These are phyloP conservation scores for Capsicum pubescens DNA, from an alignment of 257 asterid species.

Conservation along the genomic window DNA sequence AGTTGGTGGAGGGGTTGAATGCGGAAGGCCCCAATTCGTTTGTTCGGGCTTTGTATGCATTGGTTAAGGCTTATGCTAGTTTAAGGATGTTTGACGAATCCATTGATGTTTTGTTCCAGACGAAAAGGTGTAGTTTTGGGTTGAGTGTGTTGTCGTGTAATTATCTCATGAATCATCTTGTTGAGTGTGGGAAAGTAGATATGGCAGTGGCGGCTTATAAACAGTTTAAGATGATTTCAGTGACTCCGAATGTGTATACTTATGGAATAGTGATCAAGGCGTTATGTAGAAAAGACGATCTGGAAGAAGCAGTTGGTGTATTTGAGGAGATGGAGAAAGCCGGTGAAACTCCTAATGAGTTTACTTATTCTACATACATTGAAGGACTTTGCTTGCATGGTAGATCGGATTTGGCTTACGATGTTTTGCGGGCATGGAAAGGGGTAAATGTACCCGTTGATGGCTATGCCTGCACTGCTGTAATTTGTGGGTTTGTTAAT, in stretches of 20 bases:
- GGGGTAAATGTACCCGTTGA: conserved; percentile 41
- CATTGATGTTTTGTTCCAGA: conserved; percentile 47
- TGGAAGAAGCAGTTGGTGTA: conserved; percentile 60
- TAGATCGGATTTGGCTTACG: conserved; percentile 48
- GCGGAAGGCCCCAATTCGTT: conserved; percentile 50
- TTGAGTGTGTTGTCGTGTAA: conserved; percentile 64
- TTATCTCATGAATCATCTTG: conserved; percentile 65
- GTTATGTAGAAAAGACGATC: conserved; percentile 50
- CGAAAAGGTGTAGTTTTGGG: conserved; percentile 52
- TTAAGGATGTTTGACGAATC: conserved; percentile 80
- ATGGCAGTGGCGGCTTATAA: conserved; percentile 54
- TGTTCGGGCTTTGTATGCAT: conserved; percentile 57
- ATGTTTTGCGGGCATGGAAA: conserved; percentile 44
- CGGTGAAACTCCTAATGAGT: conserved; percentile 60
- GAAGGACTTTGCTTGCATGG: conserved; percentile 69
- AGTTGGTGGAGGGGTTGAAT: conserved; percentile 55
- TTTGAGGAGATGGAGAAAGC: conserved; percentile 66
- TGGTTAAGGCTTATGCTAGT: conserved; percentile 61
- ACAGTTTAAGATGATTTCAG: conserved; percentile 57
- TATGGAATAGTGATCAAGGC: conserved; percentile 78
- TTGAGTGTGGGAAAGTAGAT: conserved; percentile 57
- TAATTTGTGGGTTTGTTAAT: conserved; percentile 63
- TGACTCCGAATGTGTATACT: conserved; percentile 71
- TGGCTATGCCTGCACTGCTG: conserved; percentile 52
- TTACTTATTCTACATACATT: conserved; percentile 51